Evolutionary conservation across 2,329 filamentous ascomycete species (phyloP), one percentile per base, ranked within the genome.

Genomic region (Rutstroemia sp.): DNA sequence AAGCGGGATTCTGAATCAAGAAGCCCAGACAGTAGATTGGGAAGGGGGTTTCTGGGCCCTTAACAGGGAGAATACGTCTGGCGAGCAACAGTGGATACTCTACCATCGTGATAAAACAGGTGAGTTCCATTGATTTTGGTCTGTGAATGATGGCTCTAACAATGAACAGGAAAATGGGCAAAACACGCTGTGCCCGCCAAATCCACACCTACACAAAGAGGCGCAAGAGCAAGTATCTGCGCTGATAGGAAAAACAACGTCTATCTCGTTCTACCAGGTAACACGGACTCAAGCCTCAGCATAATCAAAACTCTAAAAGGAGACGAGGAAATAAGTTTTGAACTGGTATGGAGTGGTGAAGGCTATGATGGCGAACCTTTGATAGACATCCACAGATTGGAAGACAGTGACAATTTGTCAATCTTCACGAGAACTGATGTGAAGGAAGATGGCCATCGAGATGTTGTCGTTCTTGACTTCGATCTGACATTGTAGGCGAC

Each of bases 281-380:
- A 66, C 47, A 59, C 48, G 4, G 63, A 64, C 40, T 48, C 54
- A 2, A 66, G 57, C 34, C 49, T 67, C 54, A 58, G 47, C n/a
- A 61, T 63, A n/a, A 47, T 64, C 39, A 48, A 45, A 45, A 59
- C 47, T 9, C 30, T 27, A 5, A 59, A 49, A 44, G 46, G 53
- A 10, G 51, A 57, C 12, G 53, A 16, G 5, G 45, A 56, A 38
- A 44, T 25, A 19, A 45, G 9, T 1, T 62, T 64, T 51, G 54
- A 60, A 16, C 16, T 36, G 10, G 47, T 63, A 7, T 65, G 64
- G 63, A 58, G 36, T 21, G 59, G 54, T 17, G 49, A 60, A 25
- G 63, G 63, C 17, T 67, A 59, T 47, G 63, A 64, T 59, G 65
- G 65, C 3, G 63, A 66, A 44, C 65, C 64, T 7, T 55, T 60